phyloP scores from a whole-genome alignment of 2,329 filamentous ascomycete species.

The Xylaria hypoxylon region DNA sequence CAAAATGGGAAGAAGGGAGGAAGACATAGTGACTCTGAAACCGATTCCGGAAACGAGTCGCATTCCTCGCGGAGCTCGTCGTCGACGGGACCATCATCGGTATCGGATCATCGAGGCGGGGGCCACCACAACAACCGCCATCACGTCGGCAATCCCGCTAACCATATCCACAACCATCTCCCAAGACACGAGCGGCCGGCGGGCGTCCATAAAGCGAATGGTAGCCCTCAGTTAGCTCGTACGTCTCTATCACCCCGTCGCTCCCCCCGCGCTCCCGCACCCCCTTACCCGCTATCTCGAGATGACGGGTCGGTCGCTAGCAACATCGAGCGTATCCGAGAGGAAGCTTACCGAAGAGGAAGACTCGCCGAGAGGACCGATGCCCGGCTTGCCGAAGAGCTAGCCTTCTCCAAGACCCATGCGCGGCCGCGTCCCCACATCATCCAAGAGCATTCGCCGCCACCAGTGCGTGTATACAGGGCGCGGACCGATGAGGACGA shows the following conservation, averaged over 20 bases:
- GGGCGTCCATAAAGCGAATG: background rate
- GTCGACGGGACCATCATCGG: conserved; percentile 36
- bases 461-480: conserved; percentile 12
- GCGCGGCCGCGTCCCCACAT: conserved; percentile 33
- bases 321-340: conserved; percentile 38
- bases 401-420: conserved; percentile 9
- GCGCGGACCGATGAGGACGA: conserved; percentile 18
- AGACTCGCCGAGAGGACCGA: conserved; percentile 19
- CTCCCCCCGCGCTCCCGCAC: conserved; percentile 2
- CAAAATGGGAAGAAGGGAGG: background rate
- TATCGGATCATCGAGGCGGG: conserved; percentile 27
- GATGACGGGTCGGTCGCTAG: conserved; percentile 8
- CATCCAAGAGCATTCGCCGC: conserved; percentile 21
- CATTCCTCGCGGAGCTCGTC: conserved; percentile 34
- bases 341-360: conserved; percentile 42
- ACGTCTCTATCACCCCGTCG: conserved; percentile 10
- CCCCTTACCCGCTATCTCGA: conserved; percentile 8
- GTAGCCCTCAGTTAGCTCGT: conserved; percentile 3
- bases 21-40: conserved; percentile 23
- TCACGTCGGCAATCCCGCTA: background rate
- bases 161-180: background rate
- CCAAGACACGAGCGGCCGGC: background rate
- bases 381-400: conserved; percentile 21
- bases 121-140: conserved; percentile 12
- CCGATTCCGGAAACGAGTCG: conserved; percentile 34